A percentile compares a stretch with the other conserved stretches of the same genome.
These are phyloP conservation scores for Tolypocladium cylindrosporum DNA, from an alignment of 2,329 filamentous ascomycete species.

Conservation along the genomic window DNA sequence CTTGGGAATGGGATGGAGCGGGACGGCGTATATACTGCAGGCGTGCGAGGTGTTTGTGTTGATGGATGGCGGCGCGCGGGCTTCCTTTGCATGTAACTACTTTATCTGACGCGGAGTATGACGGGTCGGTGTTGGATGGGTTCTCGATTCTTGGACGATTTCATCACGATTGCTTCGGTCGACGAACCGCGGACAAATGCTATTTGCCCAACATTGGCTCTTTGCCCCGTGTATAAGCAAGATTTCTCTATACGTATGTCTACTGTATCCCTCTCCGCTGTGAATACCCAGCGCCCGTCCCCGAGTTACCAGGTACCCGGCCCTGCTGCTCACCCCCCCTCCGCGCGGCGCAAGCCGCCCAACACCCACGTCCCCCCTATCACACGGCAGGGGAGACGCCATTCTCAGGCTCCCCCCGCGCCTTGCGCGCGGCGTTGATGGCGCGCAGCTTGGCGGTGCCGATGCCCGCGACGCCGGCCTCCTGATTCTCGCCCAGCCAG, in stretches of 20 bases:
- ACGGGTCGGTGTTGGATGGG: not conserved
- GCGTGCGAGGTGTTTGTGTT: not conserved
- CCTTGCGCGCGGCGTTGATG: conserved; percentile 43
- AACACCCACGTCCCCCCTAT: not conserved
- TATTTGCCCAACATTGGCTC: not conserved
- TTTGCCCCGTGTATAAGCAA: not conserved
- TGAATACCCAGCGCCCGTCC: not conserved
- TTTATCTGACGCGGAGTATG: not conserved
- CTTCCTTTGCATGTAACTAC: not conserved
- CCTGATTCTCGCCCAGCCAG: conserved; percentile 84
- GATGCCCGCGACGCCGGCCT: conserved; percentile 65
- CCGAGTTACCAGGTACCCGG: not conserved
- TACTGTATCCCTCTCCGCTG: not conserved
- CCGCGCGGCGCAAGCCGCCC: not conserved
- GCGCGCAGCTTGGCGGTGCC: conserved; percentile 79
- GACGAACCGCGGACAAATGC: not conserved
- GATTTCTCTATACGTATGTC: not conserved
- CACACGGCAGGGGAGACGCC: conserved; percentile 1
- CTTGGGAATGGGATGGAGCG: not conserved
- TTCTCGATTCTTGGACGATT: not conserved
- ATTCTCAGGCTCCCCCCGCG: conserved; percentile 20
- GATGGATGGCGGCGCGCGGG: not conserved
- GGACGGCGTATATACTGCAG: not conserved
- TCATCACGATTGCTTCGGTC: not conserved
- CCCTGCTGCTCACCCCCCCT: not conserved